Evolutionary conservation across 1,284 basidiomycete species (phyloP), one percentile per base, ranked within the genome.

Genomic region (Ceratobasidium sp.): DNA sequence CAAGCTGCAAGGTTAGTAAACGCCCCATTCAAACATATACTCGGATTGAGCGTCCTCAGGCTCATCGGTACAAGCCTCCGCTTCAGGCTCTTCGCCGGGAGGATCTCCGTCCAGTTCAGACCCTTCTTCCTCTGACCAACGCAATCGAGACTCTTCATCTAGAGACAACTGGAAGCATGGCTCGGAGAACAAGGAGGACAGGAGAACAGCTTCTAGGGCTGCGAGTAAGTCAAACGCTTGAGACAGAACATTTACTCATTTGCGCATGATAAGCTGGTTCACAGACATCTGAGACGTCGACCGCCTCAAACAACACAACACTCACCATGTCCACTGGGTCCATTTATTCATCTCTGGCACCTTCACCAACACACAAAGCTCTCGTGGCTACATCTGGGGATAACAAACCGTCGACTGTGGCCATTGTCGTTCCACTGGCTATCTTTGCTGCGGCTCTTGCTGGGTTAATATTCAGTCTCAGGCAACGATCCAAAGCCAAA

Each of bases 361-460:
- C 64, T 26, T 69, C 52, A 28, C 26, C 43, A 9, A 69, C 64
- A 9, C 55, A 57, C 39, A 69, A 57, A n/a, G 36, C 64, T 28
- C 52, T 69, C 1, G 41, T 57, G 9, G 52, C 50, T 30, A 57
- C 52, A 4, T 8, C 64, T 5, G 53, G 16, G 14, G 52, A 57
- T 26, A 69, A 57, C 52, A 69, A 69, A 43, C 64, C 64, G 18
- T 69, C 64, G n/a, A 45, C 64, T 16, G 64, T 52, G 26, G 64
- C 64, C 5, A 69, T 69, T 30, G 64, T 57, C 9, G 52, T 69
- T 23, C 64, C 64, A 28, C 36, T 69, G 18, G 64, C 52, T 16
- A 43, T 69, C 9, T 69, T 69, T 30, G 64, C 64, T 6, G 52
- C 53, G 3, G 64, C 64, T 43, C 64, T 69, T 6, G 64, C 52